Conservation (phyloP, 352 stramenopile species). For the Blastocystis sp. region DNA sequence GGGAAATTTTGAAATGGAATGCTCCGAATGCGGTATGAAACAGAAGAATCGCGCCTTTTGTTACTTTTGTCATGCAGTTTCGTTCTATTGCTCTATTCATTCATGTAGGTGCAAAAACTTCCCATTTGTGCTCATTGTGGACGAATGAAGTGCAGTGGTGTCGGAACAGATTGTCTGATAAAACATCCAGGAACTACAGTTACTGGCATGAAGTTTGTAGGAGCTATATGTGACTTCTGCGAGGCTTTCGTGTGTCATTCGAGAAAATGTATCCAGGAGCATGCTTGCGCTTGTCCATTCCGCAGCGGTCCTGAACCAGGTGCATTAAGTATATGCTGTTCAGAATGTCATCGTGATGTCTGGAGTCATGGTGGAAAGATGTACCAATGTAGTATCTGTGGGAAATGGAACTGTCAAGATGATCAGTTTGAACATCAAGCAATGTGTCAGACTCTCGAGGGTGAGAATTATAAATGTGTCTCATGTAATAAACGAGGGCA, state of each 20-base stretch:
- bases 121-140: conserved; percentile 55
- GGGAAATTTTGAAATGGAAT: conserved; percentile 61
- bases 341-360: conserved; percentile 56
- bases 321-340: conserved; percentile 38
- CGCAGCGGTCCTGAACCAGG: neutral
- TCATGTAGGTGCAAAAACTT: conserved; percentile 42
- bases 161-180: conserved; percentile 50
- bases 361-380: conserved; percentile 59
- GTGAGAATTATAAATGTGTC: conserved; percentile 50
- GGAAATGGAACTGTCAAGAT: conserved; percentile 56
- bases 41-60: conserved; percentile 61
- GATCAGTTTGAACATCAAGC: conserved; percentile 62
- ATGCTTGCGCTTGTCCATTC: conserved; percentile 56
- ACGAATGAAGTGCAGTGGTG: conserved; percentile 49
- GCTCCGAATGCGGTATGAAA: conserved; percentile 58
- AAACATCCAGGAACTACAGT: conserved; percentile 54
- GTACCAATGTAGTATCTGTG: conserved; percentile 60
- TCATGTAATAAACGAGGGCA: conserved; percentile 60
- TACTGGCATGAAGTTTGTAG: conserved; percentile 59
- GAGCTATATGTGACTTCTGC: conserved; percentile 58
- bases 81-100: neutral
- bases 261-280: conserved; percentile 57
- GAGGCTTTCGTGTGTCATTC: conserved; percentile 61
- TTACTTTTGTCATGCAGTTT: conserved; percentile 61
- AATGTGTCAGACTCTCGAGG: conserved; percentile 60